A percentile compares a stretch with the other conserved stretches of the same genome.
phyloP scores from a whole-genome alignment of 2,329 filamentous ascomycete genomes.

The Canariomyces notabilis region DNA sequence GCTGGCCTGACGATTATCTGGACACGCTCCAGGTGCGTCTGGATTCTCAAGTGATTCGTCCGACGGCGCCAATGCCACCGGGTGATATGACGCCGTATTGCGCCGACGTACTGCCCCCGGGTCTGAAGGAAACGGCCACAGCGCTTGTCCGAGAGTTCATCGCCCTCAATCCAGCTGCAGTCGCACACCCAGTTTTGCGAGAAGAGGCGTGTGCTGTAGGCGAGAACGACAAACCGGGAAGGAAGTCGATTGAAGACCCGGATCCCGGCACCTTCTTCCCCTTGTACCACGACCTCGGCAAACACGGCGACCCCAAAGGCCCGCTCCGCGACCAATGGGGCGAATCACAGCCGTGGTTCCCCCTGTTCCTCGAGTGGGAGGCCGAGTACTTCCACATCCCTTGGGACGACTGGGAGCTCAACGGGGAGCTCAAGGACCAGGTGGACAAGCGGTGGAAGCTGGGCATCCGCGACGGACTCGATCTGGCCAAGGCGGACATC shows the following conservation, averaged over 20 bases:
- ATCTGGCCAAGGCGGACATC: slow-evolving; percentile 12
- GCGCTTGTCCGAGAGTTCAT: not conserved
- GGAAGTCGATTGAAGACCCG: too few species aligned
- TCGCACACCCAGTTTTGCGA: too few species aligned
- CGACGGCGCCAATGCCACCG: too few species aligned
- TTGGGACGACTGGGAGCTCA: slow-evolving; percentile 31
- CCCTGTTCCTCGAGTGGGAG: slow-evolving; percentile 42
- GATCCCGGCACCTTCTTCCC: too few species aligned
- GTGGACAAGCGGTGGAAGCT: not conserved
- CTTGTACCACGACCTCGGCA: slow-evolving; percentile 25
- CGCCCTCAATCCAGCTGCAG: too few species aligned
- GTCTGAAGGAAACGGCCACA: too few species aligned
- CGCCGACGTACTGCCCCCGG: too few species aligned
- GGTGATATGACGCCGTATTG: too few species aligned
- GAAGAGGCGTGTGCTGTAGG: too few species aligned
- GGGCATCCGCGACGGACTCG: slow-evolving; percentile 16
- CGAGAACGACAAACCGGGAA: too few species aligned
- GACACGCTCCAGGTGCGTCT: slow-evolving; percentile 27
- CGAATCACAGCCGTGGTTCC: slow-evolving; percentile 35
- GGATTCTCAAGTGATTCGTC: slow-evolving; percentile 12
- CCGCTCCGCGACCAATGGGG: slow-evolving; percentile 29
- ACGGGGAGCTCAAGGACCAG: slow-evolving; percentile 17
- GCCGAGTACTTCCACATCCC: slow-evolving; percentile 37
- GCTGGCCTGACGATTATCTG: slow-evolving; percentile 36
- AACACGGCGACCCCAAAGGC: slow-evolving; percentile 17